Conservation (phyloP, 768 basidiomycete species). For the Tulasnella sp. region DNA sequence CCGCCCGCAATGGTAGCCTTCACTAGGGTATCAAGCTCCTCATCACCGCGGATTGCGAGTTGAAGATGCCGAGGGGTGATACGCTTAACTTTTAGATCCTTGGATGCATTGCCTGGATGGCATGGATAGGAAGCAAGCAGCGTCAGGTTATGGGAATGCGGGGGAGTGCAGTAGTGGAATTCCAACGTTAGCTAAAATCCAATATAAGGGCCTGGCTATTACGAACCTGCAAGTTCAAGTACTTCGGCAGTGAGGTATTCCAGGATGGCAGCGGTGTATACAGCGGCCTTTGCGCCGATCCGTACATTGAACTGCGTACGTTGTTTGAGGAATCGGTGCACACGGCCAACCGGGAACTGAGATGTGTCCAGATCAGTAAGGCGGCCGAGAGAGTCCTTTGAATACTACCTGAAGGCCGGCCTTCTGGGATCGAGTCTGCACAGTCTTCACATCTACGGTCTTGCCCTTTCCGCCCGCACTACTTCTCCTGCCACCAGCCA, state of each 20-base stretch:
- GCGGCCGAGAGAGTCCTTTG: conserved; percentile 6
- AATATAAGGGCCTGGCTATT: neutral
- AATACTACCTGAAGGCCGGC: conserved; percentile 79
- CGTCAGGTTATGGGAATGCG: neutral
- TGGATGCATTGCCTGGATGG: conserved; percentile 85
- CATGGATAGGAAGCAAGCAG: neutral
- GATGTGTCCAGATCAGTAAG: conserved; percentile 23
- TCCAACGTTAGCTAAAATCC: neutral
- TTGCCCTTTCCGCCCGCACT: conserved; percentile 26
- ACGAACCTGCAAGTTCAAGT: conserved; percentile 88
- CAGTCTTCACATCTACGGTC: conserved; percentile 27
- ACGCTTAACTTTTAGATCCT: conserved; percentile 95
- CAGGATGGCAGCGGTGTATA: conserved; percentile 93
- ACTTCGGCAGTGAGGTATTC: conserved; percentile 98
- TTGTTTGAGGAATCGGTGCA: conserved; percentile 92
- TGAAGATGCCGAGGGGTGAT: conserved; percentile 96
- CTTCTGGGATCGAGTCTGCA: conserved; percentile 61
- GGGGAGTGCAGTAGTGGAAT: neutral
- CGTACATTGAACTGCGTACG: conserved; percentile 92
- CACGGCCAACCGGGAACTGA: conserved; percentile 96
- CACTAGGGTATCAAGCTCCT: conserved; percentile 94
- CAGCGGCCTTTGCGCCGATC: conserved; percentile 96
- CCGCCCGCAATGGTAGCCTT: conserved; percentile 92
- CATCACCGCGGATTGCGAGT: conserved; percentile 94
- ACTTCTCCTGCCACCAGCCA: conserved; percentile 17